These are phyloP conservation scores for Sporisorium exsertum DNA, from an alignment of 1,284 basidiomycete genomes.

Conservation along the genomic window DNA sequence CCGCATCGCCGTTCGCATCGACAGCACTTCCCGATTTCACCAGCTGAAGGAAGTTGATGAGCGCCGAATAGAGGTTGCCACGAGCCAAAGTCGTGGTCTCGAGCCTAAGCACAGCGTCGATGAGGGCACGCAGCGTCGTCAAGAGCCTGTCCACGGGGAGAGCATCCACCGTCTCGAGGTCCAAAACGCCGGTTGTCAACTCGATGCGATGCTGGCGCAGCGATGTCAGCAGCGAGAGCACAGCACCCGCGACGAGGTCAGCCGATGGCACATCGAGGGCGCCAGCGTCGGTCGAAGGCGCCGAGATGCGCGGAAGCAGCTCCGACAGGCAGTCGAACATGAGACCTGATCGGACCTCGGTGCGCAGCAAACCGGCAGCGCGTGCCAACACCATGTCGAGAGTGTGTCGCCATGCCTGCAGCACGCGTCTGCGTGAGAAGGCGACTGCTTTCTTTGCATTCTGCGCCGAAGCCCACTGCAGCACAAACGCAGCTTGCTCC, in stretches of 20 bases:
- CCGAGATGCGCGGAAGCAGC: slow-evolving; percentile 59
- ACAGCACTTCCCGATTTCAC: slow-evolving; percentile 29
- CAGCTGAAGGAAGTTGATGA: slow-evolving; percentile 89
- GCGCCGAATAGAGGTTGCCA: slow-evolving; percentile 92
- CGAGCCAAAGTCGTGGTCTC: slow-evolving; percentile 88
- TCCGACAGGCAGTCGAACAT: slow-evolving; percentile 64
- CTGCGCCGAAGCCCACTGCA: slow-evolving; percentile 61
- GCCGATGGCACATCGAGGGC: slow-evolving; percentile 76
- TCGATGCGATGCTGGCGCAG: slow-evolving; percentile 70
- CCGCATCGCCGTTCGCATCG: slow-evolving; percentile 39
- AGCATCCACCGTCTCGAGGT: slow-evolving; percentile 59
- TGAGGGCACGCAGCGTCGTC: slow-evolving; percentile 79
- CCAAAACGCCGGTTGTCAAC: slow-evolving; percentile 42
- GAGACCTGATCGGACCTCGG: slow-evolving; percentile 54
- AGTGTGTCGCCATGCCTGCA: slow-evolving; percentile 64
- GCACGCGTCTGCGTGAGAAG: slow-evolving; percentile 50
- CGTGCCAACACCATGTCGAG: slow-evolving; percentile 64
- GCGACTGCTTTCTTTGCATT: slow-evolving; percentile 63
- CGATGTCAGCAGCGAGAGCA: slow-evolving; percentile 84
- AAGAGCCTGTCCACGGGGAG: slow-evolving; percentile 77
- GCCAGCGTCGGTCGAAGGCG: slow-evolving; percentile 50
- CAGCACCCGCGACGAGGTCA: slow-evolving; percentile 82
- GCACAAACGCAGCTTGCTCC: slow-evolving; percentile 54
- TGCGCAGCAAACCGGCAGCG: slow-evolving; percentile 54
- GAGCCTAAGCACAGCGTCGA: slow-evolving; percentile 82